These are phyloP conservation scores for Exophiala viscosa DNA, from an alignment of 2,329 filamentous ascomycete genomes.

Conservation along the genomic window DNA sequence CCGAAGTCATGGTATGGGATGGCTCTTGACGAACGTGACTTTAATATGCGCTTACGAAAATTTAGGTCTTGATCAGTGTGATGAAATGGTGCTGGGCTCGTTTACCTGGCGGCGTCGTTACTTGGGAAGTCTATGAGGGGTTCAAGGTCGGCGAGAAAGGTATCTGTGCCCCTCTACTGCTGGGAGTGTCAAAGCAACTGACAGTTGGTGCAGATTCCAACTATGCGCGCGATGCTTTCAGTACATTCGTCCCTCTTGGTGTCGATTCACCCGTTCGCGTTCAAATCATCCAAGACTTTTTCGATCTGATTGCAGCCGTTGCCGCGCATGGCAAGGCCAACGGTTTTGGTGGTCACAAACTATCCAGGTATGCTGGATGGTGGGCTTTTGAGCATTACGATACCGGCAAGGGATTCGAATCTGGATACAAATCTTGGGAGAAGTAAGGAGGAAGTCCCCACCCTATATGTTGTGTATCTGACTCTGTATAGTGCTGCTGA, in stretches of 20 bases:
- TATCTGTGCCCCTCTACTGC: conserved; percentile 40
- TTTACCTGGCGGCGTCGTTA: conserved; percentile 83
- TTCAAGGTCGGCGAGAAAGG: conserved; percentile 93
- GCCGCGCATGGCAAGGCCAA: conserved; percentile 92
- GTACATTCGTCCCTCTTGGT: conserved; percentile 91
- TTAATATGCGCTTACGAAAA: conserved; percentile 9
- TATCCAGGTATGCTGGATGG: conserved; percentile 94
- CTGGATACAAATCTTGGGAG: conserved; percentile 85
- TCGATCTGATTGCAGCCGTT: conserved; percentile 84
- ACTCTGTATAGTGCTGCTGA: conserved; percentile 69
- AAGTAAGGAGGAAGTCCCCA: conserved; percentile 51
- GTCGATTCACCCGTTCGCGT: conserved; percentile 81
- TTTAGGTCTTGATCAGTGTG: conserved; percentile 82
- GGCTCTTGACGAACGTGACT: conserved; percentile 6
- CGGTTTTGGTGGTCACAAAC: conserved; percentile 85
- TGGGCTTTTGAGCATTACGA: conserved; percentile 96
- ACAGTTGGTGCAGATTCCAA: conserved; percentile 66
- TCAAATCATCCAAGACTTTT: conserved; percentile 92
- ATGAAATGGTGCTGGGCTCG: conserved; percentile 99
- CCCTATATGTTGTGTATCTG: not conserved
- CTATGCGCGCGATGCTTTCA: conserved; percentile 87
- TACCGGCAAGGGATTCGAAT: conserved; percentile 85
- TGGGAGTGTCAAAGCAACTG: conserved; percentile 20
- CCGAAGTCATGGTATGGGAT: conserved; percentile 76
- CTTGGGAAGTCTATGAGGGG: conserved; percentile 94